Evolutionary conservation across 2,329 filamentous ascomycete genomes (phyloP).

Genomic region (Talaromyces sp.): DNA sequence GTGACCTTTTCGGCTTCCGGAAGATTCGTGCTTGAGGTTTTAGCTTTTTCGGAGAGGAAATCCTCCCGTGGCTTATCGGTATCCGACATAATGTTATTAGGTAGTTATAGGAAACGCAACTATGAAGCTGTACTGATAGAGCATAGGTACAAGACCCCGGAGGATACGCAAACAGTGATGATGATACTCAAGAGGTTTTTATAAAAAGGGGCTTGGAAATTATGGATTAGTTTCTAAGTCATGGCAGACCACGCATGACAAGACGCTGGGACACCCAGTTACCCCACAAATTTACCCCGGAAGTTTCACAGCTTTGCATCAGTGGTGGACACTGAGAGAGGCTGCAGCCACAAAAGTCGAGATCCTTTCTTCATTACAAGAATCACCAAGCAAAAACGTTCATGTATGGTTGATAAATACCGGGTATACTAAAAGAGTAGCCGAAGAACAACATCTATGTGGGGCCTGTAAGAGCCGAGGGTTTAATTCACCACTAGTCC

Average conservation of each 20-base stretch:
- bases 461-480: too few relatives aligned
- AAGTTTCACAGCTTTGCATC: neutral
- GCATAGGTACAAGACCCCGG: neutral
- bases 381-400: too few relatives aligned
- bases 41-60: conserved; percentile 16
- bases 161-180: too few relatives aligned
- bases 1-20: conserved; percentile 17
- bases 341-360: too few relatives aligned
- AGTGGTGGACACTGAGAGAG: too few relatives aligned
- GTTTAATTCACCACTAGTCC: too few relatives aligned
- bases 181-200: too few relatives aligned
- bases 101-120: neutral
- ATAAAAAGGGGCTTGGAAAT: too few relatives aligned
- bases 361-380: too few relatives aligned
- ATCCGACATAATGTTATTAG: neutral
- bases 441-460: too few relatives aligned
- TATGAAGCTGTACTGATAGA: neutral
- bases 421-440: too few relatives aligned
- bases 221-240: neutral
- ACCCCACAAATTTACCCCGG: conserved; percentile 8
- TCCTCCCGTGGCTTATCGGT: conserved; percentile 7
- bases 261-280: neutral
- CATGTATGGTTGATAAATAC: too few relatives aligned
- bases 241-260: neutral
- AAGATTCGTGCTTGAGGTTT: conserved; percentile 4